Evolutionary conservation across 257 asterid species (phyloP).

Genomic region (Primulina tabacum): DNA sequence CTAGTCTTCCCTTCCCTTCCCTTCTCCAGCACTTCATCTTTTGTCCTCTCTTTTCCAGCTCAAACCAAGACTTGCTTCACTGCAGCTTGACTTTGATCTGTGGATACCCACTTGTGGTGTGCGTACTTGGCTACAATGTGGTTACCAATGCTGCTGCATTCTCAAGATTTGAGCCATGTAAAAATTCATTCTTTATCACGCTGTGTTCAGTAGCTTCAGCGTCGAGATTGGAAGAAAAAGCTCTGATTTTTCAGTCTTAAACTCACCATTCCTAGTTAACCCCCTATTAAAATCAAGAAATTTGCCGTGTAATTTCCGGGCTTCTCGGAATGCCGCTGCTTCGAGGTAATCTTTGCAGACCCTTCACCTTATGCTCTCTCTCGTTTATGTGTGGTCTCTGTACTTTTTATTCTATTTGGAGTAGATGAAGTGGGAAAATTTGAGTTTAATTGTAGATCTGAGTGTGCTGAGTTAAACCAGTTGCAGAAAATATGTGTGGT

Average conservation of each 20-base stretch:
- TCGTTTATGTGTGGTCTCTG: constrained; percentile 1
- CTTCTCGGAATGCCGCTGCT: constrained; percentile 36
- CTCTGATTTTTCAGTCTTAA: constrained; percentile 29
- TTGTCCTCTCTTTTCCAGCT: constrained; percentile 28
- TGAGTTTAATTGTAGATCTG: constrained; percentile 33
- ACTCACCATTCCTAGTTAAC: constrained; percentile 33
- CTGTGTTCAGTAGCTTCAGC: constrained; percentile 23
- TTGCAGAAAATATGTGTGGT: constrained; percentile 2
- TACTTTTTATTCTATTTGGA: neutral
- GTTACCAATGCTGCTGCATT: constrained; percentile 26
- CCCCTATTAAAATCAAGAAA: neutral
- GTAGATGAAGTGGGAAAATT: constrained; percentile 9
- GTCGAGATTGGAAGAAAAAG: constrained; percentile 32
- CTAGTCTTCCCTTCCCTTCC: neutral
- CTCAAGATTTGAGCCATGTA: constrained; percentile 4
- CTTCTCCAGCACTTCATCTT: constrained; percentile 7
- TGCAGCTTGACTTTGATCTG: constrained; percentile 23
- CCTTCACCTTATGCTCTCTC: constrained; percentile 4
- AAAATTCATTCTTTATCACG: constrained; percentile 24
- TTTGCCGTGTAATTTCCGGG: constrained; percentile 15
- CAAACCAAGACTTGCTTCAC: constrained; percentile 24
- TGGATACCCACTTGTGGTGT: constrained; percentile 26
- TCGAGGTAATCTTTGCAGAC: constrained; percentile 37
- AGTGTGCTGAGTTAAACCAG: constrained; percentile 22
- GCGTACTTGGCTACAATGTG: constrained; percentile 32